phyloP scores from a whole-genome alignment of 257 asterid species.

The Scutellaria galericulata region DNA sequence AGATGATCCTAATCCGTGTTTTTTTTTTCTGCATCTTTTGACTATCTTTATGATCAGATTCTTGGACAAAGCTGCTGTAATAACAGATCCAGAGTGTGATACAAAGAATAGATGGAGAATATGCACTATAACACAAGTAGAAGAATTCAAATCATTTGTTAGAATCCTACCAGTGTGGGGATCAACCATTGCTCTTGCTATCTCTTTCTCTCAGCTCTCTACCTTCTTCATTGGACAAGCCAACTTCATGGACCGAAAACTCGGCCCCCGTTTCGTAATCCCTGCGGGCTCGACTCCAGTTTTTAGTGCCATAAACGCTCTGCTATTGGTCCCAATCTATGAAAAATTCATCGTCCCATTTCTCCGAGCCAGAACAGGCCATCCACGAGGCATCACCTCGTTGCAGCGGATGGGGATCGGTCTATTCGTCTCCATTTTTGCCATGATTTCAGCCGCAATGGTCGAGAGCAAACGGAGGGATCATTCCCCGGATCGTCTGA shows the following conservation, averaged over 20 bases:
- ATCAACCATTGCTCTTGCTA: slow-evolving; percentile 72
- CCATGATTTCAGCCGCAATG: slow-evolving; percentile 66
- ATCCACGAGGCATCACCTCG: slow-evolving; percentile 67
- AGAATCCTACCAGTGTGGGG: slow-evolving; percentile 73
- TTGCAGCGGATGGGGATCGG: slow-evolving; percentile 77
- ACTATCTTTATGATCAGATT: slow-evolving; percentile 43
- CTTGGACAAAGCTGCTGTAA: slow-evolving; percentile 72
- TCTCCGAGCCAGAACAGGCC: slow-evolving; percentile 64
- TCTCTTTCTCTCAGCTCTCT: slow-evolving; percentile 75
- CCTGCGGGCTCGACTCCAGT: slow-evolving; percentile 73
- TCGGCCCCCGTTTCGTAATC: slow-evolving; percentile 47
- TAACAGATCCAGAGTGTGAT: slow-evolving; percentile 42
- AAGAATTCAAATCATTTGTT: slow-evolving; percentile 69
- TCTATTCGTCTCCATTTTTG: slow-evolving; percentile 66
- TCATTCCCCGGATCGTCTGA: slow-evolving; percentile 4
- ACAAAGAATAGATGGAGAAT: slow-evolving; percentile 54
- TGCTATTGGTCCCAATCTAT: slow-evolving; percentile 67
- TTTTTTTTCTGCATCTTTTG: neutral
- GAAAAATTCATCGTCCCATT: slow-evolving; percentile 58
- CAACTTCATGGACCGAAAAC: slow-evolving; percentile 45
- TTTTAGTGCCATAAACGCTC: slow-evolving; percentile 64
- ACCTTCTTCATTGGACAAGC: slow-evolving; percentile 78
- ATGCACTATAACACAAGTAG: slow-evolving; percentile 76
- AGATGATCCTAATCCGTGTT: neutral
- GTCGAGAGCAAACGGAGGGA: slow-evolving; percentile 60